Conservation (phyloP, 441 rosid species). For the Manihot esculenta region DNA sequence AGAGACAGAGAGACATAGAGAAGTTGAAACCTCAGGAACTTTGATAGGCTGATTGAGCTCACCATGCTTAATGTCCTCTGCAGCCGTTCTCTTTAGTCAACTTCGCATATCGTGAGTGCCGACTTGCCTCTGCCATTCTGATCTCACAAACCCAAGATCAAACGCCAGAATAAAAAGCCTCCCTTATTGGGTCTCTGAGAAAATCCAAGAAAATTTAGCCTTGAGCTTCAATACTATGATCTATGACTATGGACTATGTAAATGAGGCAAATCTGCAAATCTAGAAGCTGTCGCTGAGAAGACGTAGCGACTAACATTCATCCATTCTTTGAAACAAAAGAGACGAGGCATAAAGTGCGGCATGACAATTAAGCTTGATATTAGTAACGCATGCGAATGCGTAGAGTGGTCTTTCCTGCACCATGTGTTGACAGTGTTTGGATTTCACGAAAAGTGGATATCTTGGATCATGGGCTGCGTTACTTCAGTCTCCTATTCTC, state of each 20-base stretch:
- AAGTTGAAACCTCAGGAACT: slow-evolving; percentile 67
- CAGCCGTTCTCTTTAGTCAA: slow-evolving; percentile 57
- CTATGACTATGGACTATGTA: not conserved
- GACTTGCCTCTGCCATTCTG: slow-evolving; percentile 60
- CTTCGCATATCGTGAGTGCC: slow-evolving; percentile 64
- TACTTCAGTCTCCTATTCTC: too few relatives aligned
- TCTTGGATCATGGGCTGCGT: too few relatives aligned
- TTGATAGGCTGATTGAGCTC: slow-evolving; percentile 91
- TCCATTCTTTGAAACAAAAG: too few relatives aligned
- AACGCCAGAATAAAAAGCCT: not conserved
- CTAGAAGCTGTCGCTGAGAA: too few relatives aligned
- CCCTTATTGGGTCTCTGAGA: not conserved
- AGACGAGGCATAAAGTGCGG: too few relatives aligned
- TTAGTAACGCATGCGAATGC: too few relatives aligned
- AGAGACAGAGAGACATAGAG: too few relatives aligned
- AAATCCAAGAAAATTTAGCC: not conserved
- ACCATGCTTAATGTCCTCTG: slow-evolving; percentile 80
- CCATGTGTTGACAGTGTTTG: too few relatives aligned
- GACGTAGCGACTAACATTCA: too few relatives aligned
- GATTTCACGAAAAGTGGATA: too few relatives aligned
- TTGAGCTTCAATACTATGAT: slow-evolving; percentile 2
- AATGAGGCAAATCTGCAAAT: not conserved
- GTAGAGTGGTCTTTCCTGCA: too few relatives aligned
- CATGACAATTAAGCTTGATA: too few relatives aligned
- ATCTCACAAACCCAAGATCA: slow-evolving; percentile 20